Base-by-base conservation (phyloP, 208 protist species). In the Ichthyophonus hoferi region DNA sequence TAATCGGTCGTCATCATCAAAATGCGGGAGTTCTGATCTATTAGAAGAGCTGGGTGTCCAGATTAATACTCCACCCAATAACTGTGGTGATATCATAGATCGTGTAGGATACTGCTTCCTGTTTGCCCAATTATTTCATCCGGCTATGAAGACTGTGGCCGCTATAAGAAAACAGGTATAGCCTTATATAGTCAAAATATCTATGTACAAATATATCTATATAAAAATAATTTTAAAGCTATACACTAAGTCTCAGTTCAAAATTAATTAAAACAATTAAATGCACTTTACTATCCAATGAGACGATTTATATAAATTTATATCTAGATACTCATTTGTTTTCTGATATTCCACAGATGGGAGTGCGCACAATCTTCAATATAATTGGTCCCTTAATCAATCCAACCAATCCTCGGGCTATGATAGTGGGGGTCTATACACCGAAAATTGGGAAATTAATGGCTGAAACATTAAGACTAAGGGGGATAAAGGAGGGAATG, bases 111-210 rank as follows among this genome's bases (percentile, higher is more conserved):
- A 90, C 42, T 83, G 88, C 84, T 93, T 93, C 43, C 67, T 93
- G 33, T 93, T 92, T 84, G 90, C 92, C 24, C 92, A 88, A 79
- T 17, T 37, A 42, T 93, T 91, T 76, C 92, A 93, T 77, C 92
- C 92, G 1, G 24, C 83, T n/a, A 76, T 93, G 58, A 86, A 83
- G 82, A 77, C 84, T 50, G 90, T 92, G 17, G 90, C 85, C 1
- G 2, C 33, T 0, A 86, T 88, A 24, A 58, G 92, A 14, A 79
- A 43, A 38, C 76, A 91, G 43, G 7, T 92, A 1, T 83, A 88
- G 24, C 1, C 87, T n/a, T 34, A 83, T 1, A 14, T 14, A 0
- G 31, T 76, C 14, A n/a, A 76, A n/a, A 76, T 76, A 24, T 88
- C 40, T 58, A 77, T 38, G 82, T 86, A 50, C 41, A 50, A 14